A percentile compares a stretch with the other conserved stretches of the same genome.
These are phyloP conservation scores for Botrytis galanthina DNA, from an alignment of 2,329 filamentous ascomycete genomes.

Conservation along the genomic window DNA sequence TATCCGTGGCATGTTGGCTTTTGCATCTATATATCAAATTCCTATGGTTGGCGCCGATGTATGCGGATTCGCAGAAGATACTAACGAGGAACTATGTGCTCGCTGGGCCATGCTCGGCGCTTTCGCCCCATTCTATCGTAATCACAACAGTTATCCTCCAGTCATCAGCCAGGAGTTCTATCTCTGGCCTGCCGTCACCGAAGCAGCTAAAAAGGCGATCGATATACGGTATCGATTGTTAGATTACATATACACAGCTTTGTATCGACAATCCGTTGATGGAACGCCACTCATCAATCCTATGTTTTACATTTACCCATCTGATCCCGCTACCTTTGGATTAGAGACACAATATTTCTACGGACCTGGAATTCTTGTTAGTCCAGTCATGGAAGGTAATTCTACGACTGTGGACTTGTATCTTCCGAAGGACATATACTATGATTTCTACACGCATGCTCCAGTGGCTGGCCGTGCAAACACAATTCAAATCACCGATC, in stretches of 20 bases:
- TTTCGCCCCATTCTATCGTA: constrained; percentile 73
- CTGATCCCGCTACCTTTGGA: constrained; percentile 46
- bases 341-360: constrained; percentile 53
- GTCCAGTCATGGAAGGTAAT: constrained; percentile 48
- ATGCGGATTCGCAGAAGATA: constrained; percentile 70
- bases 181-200: constrained; percentile 60
- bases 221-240: constrained; percentile 72
- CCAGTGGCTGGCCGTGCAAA: constrained; percentile 44
- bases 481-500: constrained; percentile 42
- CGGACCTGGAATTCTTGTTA: constrained; percentile 49
- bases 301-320: constrained; percentile 68
- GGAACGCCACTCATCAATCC: constrained; percentile 68
- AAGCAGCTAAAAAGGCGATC: constrained; percentile 66
- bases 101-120: constrained; percentile 74
- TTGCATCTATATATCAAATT: constrained; percentile 64
- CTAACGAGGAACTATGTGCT: constrained; percentile 66
- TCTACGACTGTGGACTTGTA: constrained; percentile 48
- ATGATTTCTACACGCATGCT: constrained; percentile 51
- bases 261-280: constrained; percentile 56
- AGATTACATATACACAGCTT: constrained; percentile 75
- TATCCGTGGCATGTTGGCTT: constrained; percentile 58
- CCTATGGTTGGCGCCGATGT: constrained; percentile 72
- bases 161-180: constrained; percentile 70
- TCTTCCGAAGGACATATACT: constrained; percentile 50
- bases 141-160: constrained; percentile 58